Evolutionary conservation across 2,329 filamentous ascomycete genomes (phyloP).

Genomic region (Akanthomyces dipterigenus): DNA sequence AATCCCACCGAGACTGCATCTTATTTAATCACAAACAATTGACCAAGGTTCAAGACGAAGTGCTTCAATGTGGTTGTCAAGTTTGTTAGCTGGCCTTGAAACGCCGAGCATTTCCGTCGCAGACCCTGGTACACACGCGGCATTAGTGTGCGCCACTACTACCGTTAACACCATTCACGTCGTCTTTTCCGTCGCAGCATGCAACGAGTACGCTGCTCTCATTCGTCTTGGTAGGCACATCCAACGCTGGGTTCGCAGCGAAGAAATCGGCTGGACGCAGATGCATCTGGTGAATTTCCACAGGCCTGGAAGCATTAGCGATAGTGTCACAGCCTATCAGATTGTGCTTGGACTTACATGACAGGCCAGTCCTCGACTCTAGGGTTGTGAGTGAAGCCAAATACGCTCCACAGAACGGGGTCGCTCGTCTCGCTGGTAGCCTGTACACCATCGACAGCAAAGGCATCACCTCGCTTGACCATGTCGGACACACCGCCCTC

Average conservation of each 20-base stretch:
- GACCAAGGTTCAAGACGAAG: background rate
- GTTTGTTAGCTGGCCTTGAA: too few species aligned
- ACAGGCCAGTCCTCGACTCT: constrained; percentile 45
- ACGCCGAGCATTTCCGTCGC: background rate
- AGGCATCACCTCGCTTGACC: constrained; percentile 41
- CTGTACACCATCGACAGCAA: constrained; percentile 29
- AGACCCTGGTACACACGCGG: constrained; percentile 5
- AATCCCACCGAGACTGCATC: background rate
- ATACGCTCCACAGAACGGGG: constrained; percentile 41
- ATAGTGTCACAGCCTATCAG: background rate
- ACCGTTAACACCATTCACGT: constrained; percentile 4
- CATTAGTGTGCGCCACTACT: constrained; percentile 20
- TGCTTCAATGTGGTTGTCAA: background rate
- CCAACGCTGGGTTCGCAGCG: constrained; percentile 37
- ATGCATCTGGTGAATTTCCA: constrained; percentile 41
- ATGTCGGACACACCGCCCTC: constrained; percentile 39
- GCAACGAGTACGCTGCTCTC: constrained; percentile 35
- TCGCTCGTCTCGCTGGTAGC: constrained; percentile 17
- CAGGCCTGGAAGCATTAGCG: constrained; percentile 31
- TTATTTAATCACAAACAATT: background rate
- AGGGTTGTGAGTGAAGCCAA: constrained; percentile 42
- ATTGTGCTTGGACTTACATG: constrained; percentile 32
- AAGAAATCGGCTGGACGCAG: constrained; percentile 40
- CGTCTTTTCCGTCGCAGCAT: constrained; percentile 20
- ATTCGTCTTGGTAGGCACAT: constrained; percentile 32